Evolutionary conservation across 768 basidiomycete genomes (phyloP).

Genomic region (Amanita exitialis): DNA sequence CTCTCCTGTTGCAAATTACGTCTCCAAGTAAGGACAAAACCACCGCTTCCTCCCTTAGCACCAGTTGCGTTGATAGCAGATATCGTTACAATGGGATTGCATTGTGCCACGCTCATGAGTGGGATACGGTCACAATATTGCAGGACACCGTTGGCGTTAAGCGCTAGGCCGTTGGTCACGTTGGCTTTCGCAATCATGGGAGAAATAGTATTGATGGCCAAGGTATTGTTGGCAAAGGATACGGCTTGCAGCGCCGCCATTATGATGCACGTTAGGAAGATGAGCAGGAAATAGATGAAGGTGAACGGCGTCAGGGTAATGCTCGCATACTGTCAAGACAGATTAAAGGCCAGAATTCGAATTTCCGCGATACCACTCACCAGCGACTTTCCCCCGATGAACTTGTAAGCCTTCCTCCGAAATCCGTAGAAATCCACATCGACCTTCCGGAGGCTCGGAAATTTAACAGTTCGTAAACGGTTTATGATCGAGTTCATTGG

Average conservation of each 20-base stretch:
- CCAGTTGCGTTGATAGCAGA: background rate
- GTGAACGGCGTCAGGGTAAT: conserved; percentile 41
- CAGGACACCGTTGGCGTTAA: conserved; percentile 16
- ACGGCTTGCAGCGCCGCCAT: conserved; percentile 31
- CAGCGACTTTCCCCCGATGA: background rate
- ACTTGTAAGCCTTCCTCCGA: background rate
- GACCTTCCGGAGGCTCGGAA: background rate
- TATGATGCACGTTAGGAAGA: conserved; percentile 28
- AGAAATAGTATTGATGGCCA: conserved; percentile 22
- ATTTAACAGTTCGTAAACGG: background rate
- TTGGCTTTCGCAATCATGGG: conserved; percentile 20
- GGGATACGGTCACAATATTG: conserved; percentile 32
- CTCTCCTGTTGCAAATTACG: background rate
- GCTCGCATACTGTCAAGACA: conserved; percentile 28
- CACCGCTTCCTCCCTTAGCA: background rate
- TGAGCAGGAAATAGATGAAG: conserved; percentile 35
- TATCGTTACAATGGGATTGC: conserved; percentile 10
- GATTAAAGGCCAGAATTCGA: background rate
- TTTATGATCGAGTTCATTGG: background rate
- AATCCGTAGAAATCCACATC: background rate
- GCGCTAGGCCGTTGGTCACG: conserved; percentile 14
- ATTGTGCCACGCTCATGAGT: conserved; percentile 16
- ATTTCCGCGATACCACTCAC: background rate
- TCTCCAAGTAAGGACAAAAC: conserved; percentile 4
- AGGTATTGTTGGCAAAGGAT: conserved; percentile 25